Base-by-base conservation (phyloP, 805 yeast genomes). In the Komagataella populi region DNA sequence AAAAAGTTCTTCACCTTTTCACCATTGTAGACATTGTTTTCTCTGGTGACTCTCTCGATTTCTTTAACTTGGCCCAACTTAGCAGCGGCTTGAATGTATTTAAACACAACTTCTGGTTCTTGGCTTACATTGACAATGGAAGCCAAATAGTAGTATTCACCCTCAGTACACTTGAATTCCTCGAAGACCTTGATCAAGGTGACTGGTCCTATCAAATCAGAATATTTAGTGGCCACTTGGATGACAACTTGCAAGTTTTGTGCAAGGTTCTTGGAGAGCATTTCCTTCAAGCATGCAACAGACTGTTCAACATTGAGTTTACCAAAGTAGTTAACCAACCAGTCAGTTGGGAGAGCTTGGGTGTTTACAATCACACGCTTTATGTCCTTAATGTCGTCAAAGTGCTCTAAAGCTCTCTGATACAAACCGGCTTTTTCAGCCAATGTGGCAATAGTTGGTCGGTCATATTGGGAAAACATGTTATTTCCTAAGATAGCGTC, bases 1-100 rank as follows among this genome's bases (percentile, higher is more conserved):
- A 93, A 77, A 70, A 87, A 95, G 72, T 93, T 93, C 76, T 93
- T 93, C 54, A 93, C 98, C 70, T 90, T 90, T 67, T 93, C 99
- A 54, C 98, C 95, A 64, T 89, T 91, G 70, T 91, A 93, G 53
- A 88, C 91, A 58, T 80, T 86, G 74, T 93, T 93, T 64, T 89
- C 96, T 67, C 93, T 83, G 50, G 89, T 96, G 55, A 93, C 80
- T 68, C 99, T 82, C 73, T 93, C 99, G 62, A 93, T 88, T 71
- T 93, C 99, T 62, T 86, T 85, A 65, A 77, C 76, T 72, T 93
- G 98, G 55, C 90, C 90, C 64, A 88, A 75, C 63, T 80, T 82
- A 45, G 96, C 87, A 55, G 98, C 97, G 54, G 96, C 81, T 69
- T 89, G 96, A 59, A 93, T 89, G 70, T 91, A 93, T 71, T 95